phyloP scores from a whole-genome alignment of 495 filamentous ascomycete species.

The Halenospora varia region DNA sequence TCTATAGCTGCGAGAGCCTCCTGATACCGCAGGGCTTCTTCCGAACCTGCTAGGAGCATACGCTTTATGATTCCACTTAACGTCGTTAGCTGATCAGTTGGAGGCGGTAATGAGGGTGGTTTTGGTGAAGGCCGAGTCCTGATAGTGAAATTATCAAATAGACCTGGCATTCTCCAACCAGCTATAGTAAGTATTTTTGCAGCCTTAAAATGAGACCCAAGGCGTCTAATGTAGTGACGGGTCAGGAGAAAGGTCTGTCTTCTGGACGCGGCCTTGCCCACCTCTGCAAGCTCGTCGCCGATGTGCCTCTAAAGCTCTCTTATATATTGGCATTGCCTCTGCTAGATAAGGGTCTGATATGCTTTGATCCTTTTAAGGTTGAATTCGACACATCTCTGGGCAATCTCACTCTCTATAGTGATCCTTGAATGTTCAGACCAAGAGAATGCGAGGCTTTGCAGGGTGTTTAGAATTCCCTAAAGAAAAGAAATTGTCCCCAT shows the following conservation, averaged over 20 bases:
- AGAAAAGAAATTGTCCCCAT: constrained; percentile 17
- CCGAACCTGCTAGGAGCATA: constrained; percentile 7
- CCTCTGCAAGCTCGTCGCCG: constrained; percentile 5
- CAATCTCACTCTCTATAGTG: constrained; percentile 4
- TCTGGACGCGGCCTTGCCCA: constrained; percentile 1
- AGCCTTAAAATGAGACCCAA: constrained; percentile 22
- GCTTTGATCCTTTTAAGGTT: constrained; percentile 15
- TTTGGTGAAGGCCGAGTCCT: constrained; percentile 6
- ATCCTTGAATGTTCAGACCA: constrained; percentile 3
- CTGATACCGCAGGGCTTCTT: constrained; percentile 4
- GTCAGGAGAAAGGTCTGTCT: too few species aligned
- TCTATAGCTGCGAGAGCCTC: constrained; percentile 13
- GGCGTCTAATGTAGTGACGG: too few species aligned
- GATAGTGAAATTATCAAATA: constrained; percentile 15
- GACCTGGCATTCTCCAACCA: constrained; percentile 9
- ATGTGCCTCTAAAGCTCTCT: constrained; percentile 4
- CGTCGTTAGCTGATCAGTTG: constrained; percentile 12
- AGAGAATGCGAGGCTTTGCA: constrained; percentile 8
- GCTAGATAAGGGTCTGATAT: constrained; percentile 12
- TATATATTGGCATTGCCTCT: constrained; percentile 8
- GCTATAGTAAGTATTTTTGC: constrained; percentile 10
- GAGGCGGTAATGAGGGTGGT: constrained; percentile 8
- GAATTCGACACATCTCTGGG: constrained; percentile 15
- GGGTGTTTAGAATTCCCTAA: constrained; percentile 8
- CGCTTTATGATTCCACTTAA: constrained; percentile 13